These are phyloP conservation scores for Sporobolomyces pararoseus DNA, from an alignment of 768 basidiomycete species.

Conservation along the genomic window DNA sequence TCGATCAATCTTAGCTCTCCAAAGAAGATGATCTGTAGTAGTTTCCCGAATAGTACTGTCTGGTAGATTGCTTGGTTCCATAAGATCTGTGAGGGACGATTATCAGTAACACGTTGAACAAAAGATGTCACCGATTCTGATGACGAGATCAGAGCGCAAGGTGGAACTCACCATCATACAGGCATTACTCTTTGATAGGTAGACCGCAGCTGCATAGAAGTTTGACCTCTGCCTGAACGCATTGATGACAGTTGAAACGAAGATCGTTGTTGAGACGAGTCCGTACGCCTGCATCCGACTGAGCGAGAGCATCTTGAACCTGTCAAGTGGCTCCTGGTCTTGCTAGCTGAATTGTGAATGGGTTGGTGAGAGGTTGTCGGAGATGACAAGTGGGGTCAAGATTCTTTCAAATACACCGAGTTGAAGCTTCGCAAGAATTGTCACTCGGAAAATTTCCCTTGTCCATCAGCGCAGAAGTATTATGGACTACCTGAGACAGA, in stretches of 20 bases:
- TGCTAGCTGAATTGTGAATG: no score
- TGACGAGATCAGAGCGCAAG: neutral
- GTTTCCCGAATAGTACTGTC: constrained; percentile 68
- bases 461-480: no score
- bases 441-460: no score
- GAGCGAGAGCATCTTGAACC: constrained; percentile 10
- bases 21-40: constrained; percentile 84
- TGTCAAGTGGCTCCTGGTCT: neutral
- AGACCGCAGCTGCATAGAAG: constrained; percentile 90
- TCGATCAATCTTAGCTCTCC: constrained; percentile 80
- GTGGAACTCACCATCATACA: constrained; percentile 69
- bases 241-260: constrained; percentile 63
- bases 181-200: constrained; percentile 87
- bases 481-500: no score
- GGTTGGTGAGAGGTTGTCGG: neutral
- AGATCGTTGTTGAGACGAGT: constrained; percentile 19
- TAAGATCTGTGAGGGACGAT: constrained; percentile 61
- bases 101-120: constrained; percentile 4
- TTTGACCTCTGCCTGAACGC: constrained; percentile 79
- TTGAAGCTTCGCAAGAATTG: no score
- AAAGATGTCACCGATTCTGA: neutral
- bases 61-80: constrained; percentile 83
- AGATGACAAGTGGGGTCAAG: neutral
- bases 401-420: no score
- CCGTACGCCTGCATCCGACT: constrained; percentile 22